A percentile compares a stretch with the other conserved stretches of the same genome.
phyloP scores from a whole-genome alignment of 225 moss, liverwort and hornwort genomes.

The Polytrichum formosum region DNA sequence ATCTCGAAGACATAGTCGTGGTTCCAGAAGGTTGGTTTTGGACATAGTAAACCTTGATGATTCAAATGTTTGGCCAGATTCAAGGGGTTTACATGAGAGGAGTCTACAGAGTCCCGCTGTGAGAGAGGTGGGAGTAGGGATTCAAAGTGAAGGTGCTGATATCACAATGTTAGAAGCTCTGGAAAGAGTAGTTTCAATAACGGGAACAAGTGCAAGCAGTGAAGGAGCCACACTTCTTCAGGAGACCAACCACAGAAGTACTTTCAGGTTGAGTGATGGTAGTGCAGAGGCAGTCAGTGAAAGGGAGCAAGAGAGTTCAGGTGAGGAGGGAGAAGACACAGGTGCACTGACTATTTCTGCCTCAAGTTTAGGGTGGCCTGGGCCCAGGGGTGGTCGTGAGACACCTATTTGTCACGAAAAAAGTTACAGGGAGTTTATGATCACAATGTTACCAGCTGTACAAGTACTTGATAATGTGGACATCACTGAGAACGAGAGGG shows the following conservation, averaged over 20 bases:
- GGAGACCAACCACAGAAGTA: conserved; percentile 33
- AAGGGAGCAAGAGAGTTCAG: conserved; percentile 50
- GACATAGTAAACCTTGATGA: conserved; percentile 42
- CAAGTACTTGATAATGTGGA: conserved; percentile 64
- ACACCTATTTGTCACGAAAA: conserved; percentile 70
- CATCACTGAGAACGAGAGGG: conserved; percentile 52
- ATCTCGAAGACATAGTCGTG: conserved; percentile 13
- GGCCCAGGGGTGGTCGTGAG: conserved; percentile 42
- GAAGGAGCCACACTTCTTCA: conserved; percentile 35
- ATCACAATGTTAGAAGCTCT: conserved; percentile 39
- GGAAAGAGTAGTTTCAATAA: conserved; percentile 31
- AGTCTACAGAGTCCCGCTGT: conserved; percentile 27
- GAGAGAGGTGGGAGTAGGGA: conserved; percentile 23
- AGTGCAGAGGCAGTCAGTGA: conserved; percentile 45
- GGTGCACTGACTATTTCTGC: conserved; percentile 25
- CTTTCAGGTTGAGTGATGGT: conserved; percentile 42
- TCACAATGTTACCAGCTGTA: conserved; percentile 48
- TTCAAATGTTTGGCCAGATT: conserved; percentile 28
- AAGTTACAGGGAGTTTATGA: conserved; percentile 71
- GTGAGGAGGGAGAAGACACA: conserved; percentile 56
- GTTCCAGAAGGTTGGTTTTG: conserved; percentile 26
- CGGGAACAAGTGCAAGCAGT: conserved; percentile 22
- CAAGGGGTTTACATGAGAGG: conserved; percentile 36
- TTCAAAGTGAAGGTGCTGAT: conserved; percentile 30
- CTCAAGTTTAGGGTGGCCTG: conserved; percentile 29